phyloP scores from a whole-genome alignment of 192 early-diverging fungal species.

The Pecoramyces ruminantium region DNA sequence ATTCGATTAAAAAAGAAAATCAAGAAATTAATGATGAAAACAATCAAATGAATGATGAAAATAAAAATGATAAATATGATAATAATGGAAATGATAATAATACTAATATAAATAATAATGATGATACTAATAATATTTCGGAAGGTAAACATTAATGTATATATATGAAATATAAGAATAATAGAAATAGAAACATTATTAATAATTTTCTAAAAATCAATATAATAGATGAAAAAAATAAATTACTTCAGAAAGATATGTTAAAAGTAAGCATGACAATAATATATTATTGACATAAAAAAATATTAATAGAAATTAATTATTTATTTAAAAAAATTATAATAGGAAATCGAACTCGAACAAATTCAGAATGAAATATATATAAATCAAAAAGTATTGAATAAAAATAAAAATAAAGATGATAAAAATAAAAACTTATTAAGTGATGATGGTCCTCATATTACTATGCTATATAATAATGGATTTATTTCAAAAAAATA shows the following conservation, averaged over 20 bases:
- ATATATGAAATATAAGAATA: no score
- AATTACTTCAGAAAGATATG: neutral
- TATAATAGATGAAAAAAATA: neutral
- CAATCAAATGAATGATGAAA: neutral
- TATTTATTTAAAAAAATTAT: no score
- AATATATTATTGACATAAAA: neutral
- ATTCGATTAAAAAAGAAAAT: no score
- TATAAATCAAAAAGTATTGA: neutral
- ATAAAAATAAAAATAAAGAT: neutral
- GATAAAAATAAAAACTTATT: neutral
- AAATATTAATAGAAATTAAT: no score
- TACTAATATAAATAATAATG: neutral
- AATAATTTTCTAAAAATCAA: no score
- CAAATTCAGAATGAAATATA: neutral
- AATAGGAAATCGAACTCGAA: neutral
- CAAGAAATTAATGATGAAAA: no score
- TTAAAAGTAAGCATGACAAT: neutral
- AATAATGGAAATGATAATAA: neutral
- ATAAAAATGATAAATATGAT: neutral
- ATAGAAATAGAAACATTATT: neutral
- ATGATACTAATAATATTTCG: neutral
- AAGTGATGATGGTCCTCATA: neutral
- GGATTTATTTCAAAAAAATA: neutral
- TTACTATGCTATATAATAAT: neutral
- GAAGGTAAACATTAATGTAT: neutral